Percentiles rank a stretch among this genome's conserved stretches.
phyloP scores from a whole-genome alignment of 371 early-diverging fungal species.

The Apophysomyces elegans region DNA sequence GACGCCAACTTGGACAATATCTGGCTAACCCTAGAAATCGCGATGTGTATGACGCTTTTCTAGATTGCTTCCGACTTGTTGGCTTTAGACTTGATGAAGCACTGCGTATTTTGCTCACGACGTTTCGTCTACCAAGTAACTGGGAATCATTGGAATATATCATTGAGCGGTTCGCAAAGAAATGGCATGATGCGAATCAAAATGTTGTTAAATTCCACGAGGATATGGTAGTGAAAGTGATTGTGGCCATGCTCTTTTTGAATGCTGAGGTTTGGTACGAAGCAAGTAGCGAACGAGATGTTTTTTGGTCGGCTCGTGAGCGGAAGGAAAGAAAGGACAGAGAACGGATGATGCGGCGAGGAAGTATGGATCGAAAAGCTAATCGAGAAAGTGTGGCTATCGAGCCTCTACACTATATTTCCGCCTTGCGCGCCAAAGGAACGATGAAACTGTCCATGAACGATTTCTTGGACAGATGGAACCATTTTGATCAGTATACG shows the following conservation, averaged over 20 bases:
- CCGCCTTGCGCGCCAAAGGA: slow-evolving; percentile 36
- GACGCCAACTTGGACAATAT: slow-evolving; percentile 75
- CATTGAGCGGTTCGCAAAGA: slow-evolving; percentile 77
- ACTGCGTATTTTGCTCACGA: slow-evolving; percentile 72
- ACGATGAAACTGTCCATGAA: slow-evolving; percentile 27
- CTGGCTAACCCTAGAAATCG: slow-evolving; percentile 54
- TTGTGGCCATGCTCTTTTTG: slow-evolving; percentile 83
- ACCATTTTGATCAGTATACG: slow-evolving; percentile 48
- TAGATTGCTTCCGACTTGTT: slow-evolving; percentile 76
- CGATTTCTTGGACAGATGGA: slow-evolving; percentile 54
- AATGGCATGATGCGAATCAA: slow-evolving; percentile 73
- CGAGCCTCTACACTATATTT: slow-evolving; percentile 50
- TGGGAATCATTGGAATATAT: slow-evolving; percentile 77
- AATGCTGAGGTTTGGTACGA: slow-evolving; percentile 89
- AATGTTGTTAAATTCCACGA: slow-evolving; percentile 64
- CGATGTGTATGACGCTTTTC: slow-evolving; percentile 73
- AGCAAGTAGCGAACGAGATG: slow-evolving; percentile 51
- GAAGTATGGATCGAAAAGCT: slow-evolving; percentile 35
- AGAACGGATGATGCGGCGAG: slow-evolving; percentile 33
- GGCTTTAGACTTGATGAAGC: slow-evolving; percentile 82
- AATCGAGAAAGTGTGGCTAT: slow-evolving; percentile 37
- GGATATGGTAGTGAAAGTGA: slow-evolving; percentile 73
- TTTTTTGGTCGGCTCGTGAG: slow-evolving; percentile 54
- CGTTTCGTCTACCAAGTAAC: slow-evolving; percentile 79
- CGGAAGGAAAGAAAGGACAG: slow-evolving; percentile 44